Conservation (phyloP, 2,329 filamentous ascomycete species). For the Trichoderma atrobrunneum region DNA sequence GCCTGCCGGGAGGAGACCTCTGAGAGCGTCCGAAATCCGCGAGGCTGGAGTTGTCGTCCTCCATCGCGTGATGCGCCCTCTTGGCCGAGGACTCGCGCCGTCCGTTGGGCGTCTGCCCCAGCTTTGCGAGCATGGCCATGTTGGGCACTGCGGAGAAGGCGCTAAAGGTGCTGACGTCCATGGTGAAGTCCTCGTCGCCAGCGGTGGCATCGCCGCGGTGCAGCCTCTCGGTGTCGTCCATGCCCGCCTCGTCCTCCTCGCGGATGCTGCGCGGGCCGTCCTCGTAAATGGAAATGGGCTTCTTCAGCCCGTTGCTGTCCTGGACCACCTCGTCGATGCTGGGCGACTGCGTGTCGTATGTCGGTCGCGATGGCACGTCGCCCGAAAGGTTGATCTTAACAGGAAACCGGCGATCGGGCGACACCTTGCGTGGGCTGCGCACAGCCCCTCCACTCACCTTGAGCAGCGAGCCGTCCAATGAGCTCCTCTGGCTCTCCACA, state of each 20-base stretch:
- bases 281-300: slow-evolving; percentile 62
- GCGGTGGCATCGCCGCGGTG: slow-evolving; percentile 31
- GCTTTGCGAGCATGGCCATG: slow-evolving; percentile 75
- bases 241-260: slow-evolving; percentile 30
- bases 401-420: slow-evolving; percentile 59
- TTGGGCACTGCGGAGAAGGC: slow-evolving; percentile 87
- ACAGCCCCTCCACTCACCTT: slow-evolving; percentile 29
- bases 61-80: slow-evolving; percentile 35
- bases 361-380: slow-evolving; percentile 23
- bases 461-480: slow-evolving; percentile 23
- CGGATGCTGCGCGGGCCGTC: slow-evolving; percentile 42
- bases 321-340: slow-evolving; percentile 53
- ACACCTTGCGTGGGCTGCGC: slow-evolving; percentile 47
- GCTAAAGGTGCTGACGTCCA: slow-evolving; percentile 76
- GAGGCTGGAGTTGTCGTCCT: slow-evolving; percentile 65
- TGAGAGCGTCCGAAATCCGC: slow-evolving; percentile 64
- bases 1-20: slow-evolving; percentile 51
- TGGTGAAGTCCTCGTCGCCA: slow-evolving; percentile 61
- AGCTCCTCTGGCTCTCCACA: slow-evolving; percentile 38
- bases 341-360: slow-evolving; percentile 40
- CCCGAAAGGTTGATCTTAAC: slow-evolving; percentile 50
- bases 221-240: slow-evolving; percentile 28
- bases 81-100: slow-evolving; percentile 36
- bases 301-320: slow-evolving; percentile 55
- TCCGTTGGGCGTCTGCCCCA: slow-evolving; percentile 60